Evolutionary conservation across 2,329 filamentous ascomycete species (phyloP).

Genomic region (Colletotrichum simmondsii): DNA sequence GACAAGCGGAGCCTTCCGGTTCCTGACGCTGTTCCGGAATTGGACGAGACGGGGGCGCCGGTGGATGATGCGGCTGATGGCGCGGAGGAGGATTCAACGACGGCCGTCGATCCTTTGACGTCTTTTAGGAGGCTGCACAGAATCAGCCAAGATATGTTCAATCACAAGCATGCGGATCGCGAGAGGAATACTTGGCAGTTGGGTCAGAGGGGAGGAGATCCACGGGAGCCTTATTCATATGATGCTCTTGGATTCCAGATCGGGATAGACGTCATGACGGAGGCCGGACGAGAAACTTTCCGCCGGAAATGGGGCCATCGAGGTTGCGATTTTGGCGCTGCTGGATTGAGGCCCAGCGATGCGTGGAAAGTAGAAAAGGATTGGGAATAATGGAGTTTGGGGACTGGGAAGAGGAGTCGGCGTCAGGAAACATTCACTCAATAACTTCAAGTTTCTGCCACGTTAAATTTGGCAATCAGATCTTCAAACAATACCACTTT

Average conservation of each 20-base stretch:
- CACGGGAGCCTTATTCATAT: conserved; percentile 63
- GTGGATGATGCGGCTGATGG: neutral
- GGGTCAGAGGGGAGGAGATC: conserved; percentile 59
- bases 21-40: neutral
- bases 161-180: conserved; percentile 52
- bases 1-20: neutral
- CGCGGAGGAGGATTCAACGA: neutral
- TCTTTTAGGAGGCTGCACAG: conserved; percentile 34
- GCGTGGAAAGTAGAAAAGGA: conserved; percentile 58
- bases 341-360: conserved; percentile 51
- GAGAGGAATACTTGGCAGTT: conserved; percentile 64
- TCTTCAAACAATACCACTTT: neutral
- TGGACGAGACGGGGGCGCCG: neutral
- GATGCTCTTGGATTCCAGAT: conserved; percentile 55
- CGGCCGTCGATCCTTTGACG: conserved; percentile 3
- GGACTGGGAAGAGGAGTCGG: neutral
- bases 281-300: conserved; percentile 54
- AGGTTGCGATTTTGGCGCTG: conserved; percentile 52
- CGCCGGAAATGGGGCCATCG: conserved; percentile 58
- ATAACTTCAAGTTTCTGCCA: neutral
- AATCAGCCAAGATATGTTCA: conserved; percentile 48
- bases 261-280: conserved; percentile 56
- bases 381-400: conserved; percentile 39
- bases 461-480: neutral
- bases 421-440: neutral